Base-by-base conservation (phyloP, 208 protist species). In the Vickermania spadyakhi region DNA sequence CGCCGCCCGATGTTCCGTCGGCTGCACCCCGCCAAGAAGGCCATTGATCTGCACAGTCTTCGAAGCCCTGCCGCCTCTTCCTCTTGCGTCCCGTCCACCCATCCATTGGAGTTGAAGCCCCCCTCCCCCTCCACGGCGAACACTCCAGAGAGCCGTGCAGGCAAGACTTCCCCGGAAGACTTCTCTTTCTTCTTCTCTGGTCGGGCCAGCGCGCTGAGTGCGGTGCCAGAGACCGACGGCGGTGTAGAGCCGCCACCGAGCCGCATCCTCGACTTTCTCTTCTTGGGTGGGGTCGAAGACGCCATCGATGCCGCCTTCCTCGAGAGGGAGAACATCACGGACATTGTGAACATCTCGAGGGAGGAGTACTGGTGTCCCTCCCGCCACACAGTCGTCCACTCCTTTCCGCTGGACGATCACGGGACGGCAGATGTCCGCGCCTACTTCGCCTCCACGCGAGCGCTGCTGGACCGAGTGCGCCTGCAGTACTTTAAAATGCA, bases 301-400 rank as follows among this genome's bases (percentile, higher is more conserved):
- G 88, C 88, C 4, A 75, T 82, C 41, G 74, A 94, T 56, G 75
- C 73, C 0, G 70, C 41, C n/a, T 92, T 94, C 60, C 55, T 94
- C 7, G 58, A 53, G 14, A 56, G 61, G 7, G 68, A 91, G 62
- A 54, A 87, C 52, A 86, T 94, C 29, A 64, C 58, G 23, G 81
- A 71, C 41, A 89, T 94, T 64, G 73, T 94, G 54, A 94, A 94
- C 63, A 75, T 94, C 4, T 94, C 84, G 0, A 71, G 70, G 30
- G 88, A 91, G 69, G 75, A 91, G 71, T 94, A 94, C 65, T 92
- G 83, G 80, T 88, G 81, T 18, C 81, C 82, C 0, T 75, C 89
- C 52, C 68, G 70, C 28, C 30, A 59, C 28, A 71, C 87, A 26
- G 62, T 76, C 18, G 80, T 92, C 45, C 64, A 80, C 25, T 75